Percentiles rank a stretch among this genome's conserved stretches.
Evolutionary conservation across 768 basidiomycete genomes (phyloP).

Genomic region (Rubroboletus satanas): DNA sequence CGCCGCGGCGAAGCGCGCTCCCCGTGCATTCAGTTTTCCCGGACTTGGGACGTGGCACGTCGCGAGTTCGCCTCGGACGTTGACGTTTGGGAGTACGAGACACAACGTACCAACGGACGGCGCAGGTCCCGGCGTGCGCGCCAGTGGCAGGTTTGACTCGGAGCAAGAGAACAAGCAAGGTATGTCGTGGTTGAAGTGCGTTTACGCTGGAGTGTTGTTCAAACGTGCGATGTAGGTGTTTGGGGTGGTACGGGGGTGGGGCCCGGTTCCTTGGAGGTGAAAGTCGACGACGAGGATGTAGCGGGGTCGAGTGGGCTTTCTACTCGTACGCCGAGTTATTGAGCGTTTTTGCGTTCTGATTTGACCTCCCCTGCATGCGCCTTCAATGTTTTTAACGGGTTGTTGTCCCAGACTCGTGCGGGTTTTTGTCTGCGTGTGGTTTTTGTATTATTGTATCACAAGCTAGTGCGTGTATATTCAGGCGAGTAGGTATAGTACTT

Average conservation of each 20-base stretch:
- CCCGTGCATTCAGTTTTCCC: conserved; percentile 1
- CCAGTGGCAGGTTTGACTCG: neutral
- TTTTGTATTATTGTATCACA: no score
- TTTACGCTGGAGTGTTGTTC: neutral
- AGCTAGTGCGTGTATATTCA: no score
- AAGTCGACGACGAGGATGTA: neutral
- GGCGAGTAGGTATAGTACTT: no score
- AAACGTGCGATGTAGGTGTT: neutral
- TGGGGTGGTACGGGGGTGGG: neutral
- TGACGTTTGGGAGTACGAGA: conserved; percentile 4
- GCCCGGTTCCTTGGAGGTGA: neutral
- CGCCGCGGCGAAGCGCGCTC: neutral
- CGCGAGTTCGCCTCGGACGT: conserved; percentile 2
- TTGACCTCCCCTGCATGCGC: neutral
- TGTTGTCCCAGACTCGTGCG: no score
- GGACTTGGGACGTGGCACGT: conserved; percentile 21
- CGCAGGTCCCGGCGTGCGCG: neutral
- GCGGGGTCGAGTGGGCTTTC: neutral
- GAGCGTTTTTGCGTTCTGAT: neutral
- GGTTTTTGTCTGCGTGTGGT: no score
- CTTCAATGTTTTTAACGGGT: no score
- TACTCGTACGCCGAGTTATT: neutral
- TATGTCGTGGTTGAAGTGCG: neutral
- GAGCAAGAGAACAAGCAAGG: conserved; percentile 2
- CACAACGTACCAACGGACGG: neutral